Evolutionary conservation across 192 early-diverging fungal species (phyloP), one percentile per base, ranked within the genome.

Genomic region (Cetraspora pellucida): DNA sequence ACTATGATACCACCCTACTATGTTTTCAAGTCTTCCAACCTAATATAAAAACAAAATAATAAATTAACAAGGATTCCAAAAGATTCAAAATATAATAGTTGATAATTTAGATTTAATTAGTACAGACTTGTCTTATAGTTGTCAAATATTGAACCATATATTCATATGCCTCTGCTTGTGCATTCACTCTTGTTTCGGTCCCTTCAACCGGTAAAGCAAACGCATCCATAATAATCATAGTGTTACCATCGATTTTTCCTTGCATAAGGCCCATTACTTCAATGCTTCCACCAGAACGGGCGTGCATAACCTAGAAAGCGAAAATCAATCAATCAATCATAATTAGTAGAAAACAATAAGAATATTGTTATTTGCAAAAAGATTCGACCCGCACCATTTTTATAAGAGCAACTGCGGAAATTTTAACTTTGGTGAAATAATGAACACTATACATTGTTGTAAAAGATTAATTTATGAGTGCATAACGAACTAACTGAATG

Each of bases 221-320:
- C 5, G 95, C 92, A 75, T 99, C 97, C 91, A 99, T 93, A 27
- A 99, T 89, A 74, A 96, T 82, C 90, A 99, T 95, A 10, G 93
- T 94, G 73, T 91, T 88, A 67, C 91, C 95, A 13, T 85, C 74
- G 28, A 99, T 84, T 77, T 97, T 98, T 25, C 97, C 97, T 77
- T 97, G 95, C 95, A 99, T 95, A 47, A 96, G 81, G 2, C 97
- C 97, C 97, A 99, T 99, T 50, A 99, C 90, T 85, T 99, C 97
- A 77, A 97, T 93, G 71, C 88, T 89, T 65, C 96, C 96, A 46
- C 97, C 97, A 0, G 96, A 97, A 52, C 96, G 89, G n/a, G 97
- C 97, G 81, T 99, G 97, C 90, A 95, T 97, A 23, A 92, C 91
- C 93, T 95, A 58, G 16, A 44, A 27, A 23, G 37, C 37, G 37